A percentile compares a stretch with the other conserved stretches of the same genome.
These are phyloP conservation scores for Ophiorrhiza pumila DNA, from an alignment of 257 asterid genomes.

Conservation along the genomic window DNA sequence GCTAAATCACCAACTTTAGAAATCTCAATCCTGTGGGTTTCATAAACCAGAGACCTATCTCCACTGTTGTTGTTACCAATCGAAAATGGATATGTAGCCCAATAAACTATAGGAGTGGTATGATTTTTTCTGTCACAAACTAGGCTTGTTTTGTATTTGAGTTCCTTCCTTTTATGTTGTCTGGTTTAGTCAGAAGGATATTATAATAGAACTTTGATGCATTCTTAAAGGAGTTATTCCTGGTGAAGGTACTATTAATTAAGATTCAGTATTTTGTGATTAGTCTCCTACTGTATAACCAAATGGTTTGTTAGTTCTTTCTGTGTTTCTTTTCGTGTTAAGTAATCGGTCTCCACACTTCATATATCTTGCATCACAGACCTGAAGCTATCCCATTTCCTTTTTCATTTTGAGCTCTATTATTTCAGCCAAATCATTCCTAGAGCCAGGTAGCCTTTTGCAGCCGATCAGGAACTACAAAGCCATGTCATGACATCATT, in stretches of 20 bases:
- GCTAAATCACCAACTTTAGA: not conserved
- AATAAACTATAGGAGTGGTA: not conserved
- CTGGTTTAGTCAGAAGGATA: too few species aligned
- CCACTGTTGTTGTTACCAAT: not conserved
- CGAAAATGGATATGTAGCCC: not conserved
- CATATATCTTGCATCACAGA: not conserved
- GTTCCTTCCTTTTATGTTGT: not conserved
- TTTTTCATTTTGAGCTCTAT: not conserved
- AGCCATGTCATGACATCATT: not conserved
- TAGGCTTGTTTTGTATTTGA: not conserved
- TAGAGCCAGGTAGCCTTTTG: not conserved
- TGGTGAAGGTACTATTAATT: not conserved
- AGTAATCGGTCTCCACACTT: not conserved
- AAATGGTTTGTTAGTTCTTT: not conserved
- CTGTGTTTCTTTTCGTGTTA: not conserved
- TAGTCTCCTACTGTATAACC: not conserved
- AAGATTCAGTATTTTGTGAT: not conserved
- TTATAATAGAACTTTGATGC: not conserved
- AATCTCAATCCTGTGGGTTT: not conserved
- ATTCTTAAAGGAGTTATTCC: not conserved
- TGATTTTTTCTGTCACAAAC: not conserved
- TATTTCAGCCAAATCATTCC: not conserved
- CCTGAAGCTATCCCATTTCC: not conserved
- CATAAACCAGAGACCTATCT: not conserved
- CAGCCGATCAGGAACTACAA: not conserved